These are phyloP conservation scores for Eucalyptus erythrocorys DNA, from an alignment of 345 rosid species.

Conservation along the genomic window DNA sequence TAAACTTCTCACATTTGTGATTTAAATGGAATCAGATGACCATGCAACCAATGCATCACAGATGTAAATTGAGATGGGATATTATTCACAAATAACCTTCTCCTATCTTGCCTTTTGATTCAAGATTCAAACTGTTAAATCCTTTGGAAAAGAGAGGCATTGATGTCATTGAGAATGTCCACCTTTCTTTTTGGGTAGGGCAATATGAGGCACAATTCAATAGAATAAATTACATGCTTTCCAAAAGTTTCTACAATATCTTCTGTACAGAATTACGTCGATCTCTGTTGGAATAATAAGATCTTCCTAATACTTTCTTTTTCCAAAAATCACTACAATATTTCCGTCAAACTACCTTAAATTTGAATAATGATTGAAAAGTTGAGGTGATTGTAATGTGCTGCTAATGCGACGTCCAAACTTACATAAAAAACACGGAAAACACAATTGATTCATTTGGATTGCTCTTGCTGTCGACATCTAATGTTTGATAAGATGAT, in stretches of 20 bases:
- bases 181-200: not conserved
- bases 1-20: not conserved
- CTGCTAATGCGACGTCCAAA: not conserved
- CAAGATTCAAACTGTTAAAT: not conserved
- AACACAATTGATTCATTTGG: rapidly evolving
- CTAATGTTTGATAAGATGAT: not conserved
- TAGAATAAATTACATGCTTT: not conserved
- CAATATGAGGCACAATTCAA: not conserved
- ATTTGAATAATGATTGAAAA: not conserved
- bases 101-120: not conserved
- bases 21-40: not conserved
- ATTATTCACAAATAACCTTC: not conserved
- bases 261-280: rapidly evolving
- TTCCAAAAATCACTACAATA: not conserved
- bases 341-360: not conserved
- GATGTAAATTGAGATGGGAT: not conserved
- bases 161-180: not conserved
- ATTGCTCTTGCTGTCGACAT: rapidly evolving
- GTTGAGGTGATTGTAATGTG: not conserved
- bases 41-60: not conserved
- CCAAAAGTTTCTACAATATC: not conserved
- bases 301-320: not conserved
- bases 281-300: rapidly evolving
- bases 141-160: not conserved
- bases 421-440: not conserved